Base-by-base conservation (phyloP, 371 early-diverging fungal species). In the Saksenaea oblongispora region DNA sequence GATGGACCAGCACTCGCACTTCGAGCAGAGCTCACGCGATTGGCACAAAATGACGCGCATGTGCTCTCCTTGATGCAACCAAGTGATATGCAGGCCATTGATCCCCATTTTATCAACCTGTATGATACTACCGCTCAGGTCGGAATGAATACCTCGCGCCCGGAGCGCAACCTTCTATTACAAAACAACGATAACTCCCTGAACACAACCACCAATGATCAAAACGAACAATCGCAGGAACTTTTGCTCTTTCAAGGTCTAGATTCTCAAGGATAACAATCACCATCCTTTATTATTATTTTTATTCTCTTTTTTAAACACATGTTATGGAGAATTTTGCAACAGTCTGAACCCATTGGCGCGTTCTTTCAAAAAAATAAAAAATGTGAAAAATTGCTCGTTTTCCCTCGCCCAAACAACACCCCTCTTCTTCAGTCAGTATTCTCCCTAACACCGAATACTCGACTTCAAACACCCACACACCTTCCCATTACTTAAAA, bases 1-100 rank as follows among this genome's bases (percentile, higher is more conserved):
- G 82, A 81, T 28, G 82, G 78, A 10, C 74, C 76, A 39, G 71
- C 65, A 14, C 53, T 78, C 34, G 71, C 73, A 0, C 58, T 81
- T 37, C 73, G 76, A 35, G 67, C 73, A 5, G 78, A 78, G 56
- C 68, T 70, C 60, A 74, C 70, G 63, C 66, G 66, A 10, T 47
- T 61, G 61, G 64, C 54, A 4, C 66, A 63, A 66, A 15, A 37
- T 24, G 59, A 62, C 47, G 35, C 55, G 11, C 59, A 59, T 39
- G 31, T 65, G 28, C 54, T 65, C 27, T 61, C 62, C 2, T 17
- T 57, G 17, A 44, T 69, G 28, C 61, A 58, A 53, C 26, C 54
- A n/a, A 47, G 51, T 22, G 58, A 57, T 18, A 57, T 57, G 35
- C 41, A 89, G 74, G 74, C 80, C 58, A 86, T 85, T 83, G 91